Evolutionary conservation across 2,329 filamentous ascomycete genomes (phyloP).

Genomic region (Massarina eburnea): DNA sequence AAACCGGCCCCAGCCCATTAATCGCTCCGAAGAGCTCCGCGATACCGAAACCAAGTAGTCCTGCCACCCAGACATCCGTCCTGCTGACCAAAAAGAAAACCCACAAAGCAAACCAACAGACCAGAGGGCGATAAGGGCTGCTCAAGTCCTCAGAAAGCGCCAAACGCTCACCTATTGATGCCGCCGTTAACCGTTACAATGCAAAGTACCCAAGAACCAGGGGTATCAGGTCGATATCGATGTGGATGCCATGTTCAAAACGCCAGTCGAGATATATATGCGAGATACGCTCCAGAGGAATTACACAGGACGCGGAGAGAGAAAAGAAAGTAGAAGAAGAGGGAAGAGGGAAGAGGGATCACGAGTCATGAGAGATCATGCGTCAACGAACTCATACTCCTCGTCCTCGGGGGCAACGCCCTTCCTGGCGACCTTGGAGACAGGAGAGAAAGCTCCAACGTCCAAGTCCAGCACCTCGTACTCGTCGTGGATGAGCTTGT

Average conservation of each 20-base stretch:
- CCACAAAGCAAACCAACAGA: constrained; percentile 12
- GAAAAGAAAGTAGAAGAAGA: constrained; percentile 7
- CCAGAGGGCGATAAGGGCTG: constrained; percentile 39
- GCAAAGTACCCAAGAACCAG: constrained; percentile 21
- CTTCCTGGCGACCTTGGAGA: constrained; percentile 30
- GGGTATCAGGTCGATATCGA: constrained; percentile 20
- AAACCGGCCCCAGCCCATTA: not conserved
- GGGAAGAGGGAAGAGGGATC: not conserved
- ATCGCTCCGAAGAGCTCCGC: constrained; percentile 13
- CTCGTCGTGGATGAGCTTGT: constrained; percentile 62
- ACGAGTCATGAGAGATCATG: constrained; percentile 5
- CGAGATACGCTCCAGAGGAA: constrained; percentile 17
- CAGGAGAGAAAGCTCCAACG: constrained; percentile 41
- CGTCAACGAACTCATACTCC: constrained; percentile 46
- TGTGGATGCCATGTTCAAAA: constrained; percentile 20
- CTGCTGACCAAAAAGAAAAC: constrained; percentile 10
- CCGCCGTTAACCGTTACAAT: constrained; percentile 39
- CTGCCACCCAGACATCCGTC: constrained; percentile 10
- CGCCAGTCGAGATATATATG: constrained; percentile 24
- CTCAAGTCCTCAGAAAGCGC: constrained; percentile 49
- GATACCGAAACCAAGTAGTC: constrained; percentile 16
- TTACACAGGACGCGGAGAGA: constrained; percentile 6
- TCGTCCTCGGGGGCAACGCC: constrained; percentile 40
- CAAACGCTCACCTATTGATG: constrained; percentile 46
- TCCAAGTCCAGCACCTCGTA: constrained; percentile 56